These are phyloP conservation scores for Coprinellus aureogranulatus DNA, from an alignment of 768 basidiomycete genomes.

Conservation along the genomic window DNA sequence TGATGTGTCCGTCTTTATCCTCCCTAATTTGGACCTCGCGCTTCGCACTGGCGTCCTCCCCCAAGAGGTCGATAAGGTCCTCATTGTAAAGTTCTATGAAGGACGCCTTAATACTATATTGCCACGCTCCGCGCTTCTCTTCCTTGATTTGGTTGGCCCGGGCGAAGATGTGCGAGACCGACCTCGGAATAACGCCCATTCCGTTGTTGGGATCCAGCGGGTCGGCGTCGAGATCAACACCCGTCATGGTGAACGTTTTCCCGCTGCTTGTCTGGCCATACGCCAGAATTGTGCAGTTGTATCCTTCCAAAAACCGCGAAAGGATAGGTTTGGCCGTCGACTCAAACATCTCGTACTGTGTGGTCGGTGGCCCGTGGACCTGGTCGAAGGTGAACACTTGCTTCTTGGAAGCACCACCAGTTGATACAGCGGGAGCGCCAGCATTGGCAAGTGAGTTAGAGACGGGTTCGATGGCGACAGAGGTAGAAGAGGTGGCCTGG, in stretches of 20 bases:
- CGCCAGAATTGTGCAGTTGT: conserved; percentile 96
- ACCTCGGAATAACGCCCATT: conserved; percentile 95
- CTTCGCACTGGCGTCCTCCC: conserved; percentile 61
- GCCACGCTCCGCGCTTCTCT: conserved; percentile 74
- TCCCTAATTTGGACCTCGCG: conserved; percentile 95
- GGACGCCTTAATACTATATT: conserved; percentile 77
- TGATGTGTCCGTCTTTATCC: conserved; percentile 94
- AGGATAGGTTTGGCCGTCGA: conserved; percentile 83
- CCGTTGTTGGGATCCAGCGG: conserved; percentile 76
- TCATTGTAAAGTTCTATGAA: conserved; percentile 99
- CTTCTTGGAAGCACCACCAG: conserved; percentile 60
- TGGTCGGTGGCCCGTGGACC: conserved; percentile 82
- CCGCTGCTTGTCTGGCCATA: conserved; percentile 98
- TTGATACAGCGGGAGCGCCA: conserved; percentile 48
- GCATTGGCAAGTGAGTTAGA: conserved; percentile 49
- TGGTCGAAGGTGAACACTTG: conserved; percentile 92
- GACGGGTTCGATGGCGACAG: conserved; percentile 80
- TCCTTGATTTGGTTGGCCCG: conserved; percentile 73
- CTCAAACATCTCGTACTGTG: conserved; percentile 83
- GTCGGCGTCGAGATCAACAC: conserved; percentile 85
- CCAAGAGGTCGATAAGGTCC: conserved; percentile 91
- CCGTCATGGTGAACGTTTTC: conserved; percentile 98
- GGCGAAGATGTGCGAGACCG: conserved; percentile 85
- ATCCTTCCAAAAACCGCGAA: conserved; percentile 85
- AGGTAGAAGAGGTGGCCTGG: conserved; percentile 68